Percentiles rank a stretch among this genome's conserved stretches.
Conservation (phyloP, 805 yeast species). For the fission yeast (Schizosaccharomyces pombe) region ASM294v3 CU329670.1:594501-595000, state of each 20-base stretch:
- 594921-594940: not conserved
- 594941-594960: not conserved
- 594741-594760: not conserved
- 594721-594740: not conserved
- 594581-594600: not conserved
- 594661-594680: not conserved
- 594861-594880: not conserved
- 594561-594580: not conserved
- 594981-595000: not conserved
- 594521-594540: not conserved
- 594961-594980: not conserved
- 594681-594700: not conserved
- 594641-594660: not conserved
- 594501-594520: not conserved
- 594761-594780: not conserved
- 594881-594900: not conserved
- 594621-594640: not conserved
- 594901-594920: not conserved
- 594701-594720: not conserved
- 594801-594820: not conserved
- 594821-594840: not conserved
- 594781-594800: not conserved
- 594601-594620: not conserved
- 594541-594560: not conserved
- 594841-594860: not conserved